These are phyloP conservation scores for Aspergillus bertholletiae DNA, from an alignment of 495 filamentous ascomycete genomes.

Conservation along the genomic window DNA sequence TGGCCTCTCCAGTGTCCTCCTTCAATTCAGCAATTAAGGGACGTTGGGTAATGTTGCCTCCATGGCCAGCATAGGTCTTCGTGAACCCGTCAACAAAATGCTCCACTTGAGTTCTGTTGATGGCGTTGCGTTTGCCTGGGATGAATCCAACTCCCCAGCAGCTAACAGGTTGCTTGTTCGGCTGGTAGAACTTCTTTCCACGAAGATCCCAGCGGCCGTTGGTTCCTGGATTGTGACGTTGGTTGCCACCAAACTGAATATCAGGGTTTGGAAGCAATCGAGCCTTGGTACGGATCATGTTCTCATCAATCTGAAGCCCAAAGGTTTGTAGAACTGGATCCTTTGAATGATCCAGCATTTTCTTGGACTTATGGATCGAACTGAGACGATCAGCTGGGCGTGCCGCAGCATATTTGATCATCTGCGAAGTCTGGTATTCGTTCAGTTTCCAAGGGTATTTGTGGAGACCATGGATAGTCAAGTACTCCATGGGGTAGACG, in stretches of 20 bases:
- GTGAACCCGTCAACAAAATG: constrained; percentile 60
- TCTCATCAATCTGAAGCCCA: constrained; percentile 59
- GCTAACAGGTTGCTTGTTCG: constrained; percentile 56
- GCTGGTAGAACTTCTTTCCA: constrained; percentile 65
- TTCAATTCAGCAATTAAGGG: constrained; percentile 26
- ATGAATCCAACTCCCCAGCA: constrained; percentile 70
- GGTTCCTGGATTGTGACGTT: constrained; percentile 49
- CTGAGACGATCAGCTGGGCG: constrained; percentile 59
- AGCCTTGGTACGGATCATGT: constrained; percentile 63
- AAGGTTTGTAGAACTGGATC: constrained; percentile 68
- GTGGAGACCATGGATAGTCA: constrained; percentile 61
- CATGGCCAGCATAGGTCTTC: constrained; percentile 63
- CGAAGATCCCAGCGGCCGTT: constrained; percentile 83
- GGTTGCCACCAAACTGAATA: constrained; percentile 56
- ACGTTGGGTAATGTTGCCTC: constrained; percentile 53
- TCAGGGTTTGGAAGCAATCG: constrained; percentile 69
- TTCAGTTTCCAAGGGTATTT: constrained; percentile 77
- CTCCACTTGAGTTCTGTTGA: constrained; percentile 42
- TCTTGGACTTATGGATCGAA: constrained; percentile 62
- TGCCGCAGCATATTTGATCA: constrained; percentile 83
- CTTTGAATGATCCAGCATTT: constrained; percentile 59
- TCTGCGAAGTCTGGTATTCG: constrained; percentile 59
- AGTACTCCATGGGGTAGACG: constrained; percentile 75
- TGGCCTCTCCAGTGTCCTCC: constrained; percentile 46
- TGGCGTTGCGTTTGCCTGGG: constrained; percentile 30